A percentile compares a stretch with the other conserved stretches of the same genome.
Conservation (phyloP, 73 alveolate genomes). For the Loxodes magnus region DNA sequence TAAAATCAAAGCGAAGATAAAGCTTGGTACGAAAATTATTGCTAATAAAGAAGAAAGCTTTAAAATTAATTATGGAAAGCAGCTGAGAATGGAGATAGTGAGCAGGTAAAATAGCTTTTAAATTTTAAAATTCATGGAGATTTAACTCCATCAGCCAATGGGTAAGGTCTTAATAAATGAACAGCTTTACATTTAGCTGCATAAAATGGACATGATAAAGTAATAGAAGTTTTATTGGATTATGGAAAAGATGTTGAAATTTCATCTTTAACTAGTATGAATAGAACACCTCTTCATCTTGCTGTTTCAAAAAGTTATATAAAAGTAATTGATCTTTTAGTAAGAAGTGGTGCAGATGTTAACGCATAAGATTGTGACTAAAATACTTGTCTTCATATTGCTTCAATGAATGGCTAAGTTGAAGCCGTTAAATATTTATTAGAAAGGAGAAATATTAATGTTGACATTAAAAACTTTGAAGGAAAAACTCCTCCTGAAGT, state of each 20-base stretch:
- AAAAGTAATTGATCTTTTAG: constrained; percentile 37
- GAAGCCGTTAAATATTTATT: constrained; percentile 14
- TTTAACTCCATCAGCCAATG: constrained; percentile 13
- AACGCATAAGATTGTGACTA: constrained; percentile 24
- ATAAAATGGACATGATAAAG: constrained; percentile 25
- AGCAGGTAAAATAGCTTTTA: constrained; percentile 4
- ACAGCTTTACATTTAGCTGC: constrained; percentile 65
- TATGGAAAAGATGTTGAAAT: constrained; percentile 6
- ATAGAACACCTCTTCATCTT: constrained; percentile 68
- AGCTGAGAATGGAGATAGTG: constrained; percentile 3
- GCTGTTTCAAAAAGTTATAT: constrained; percentile 63
- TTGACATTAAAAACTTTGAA: too few relatives aligned
- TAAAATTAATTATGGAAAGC: constrained; percentile 8
- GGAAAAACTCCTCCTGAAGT: too few relatives aligned
- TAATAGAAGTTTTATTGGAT: constrained; percentile 20
- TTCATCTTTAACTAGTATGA: background rate
- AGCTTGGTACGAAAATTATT: constrained; percentile 6
- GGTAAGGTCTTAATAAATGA: constrained; percentile 48
- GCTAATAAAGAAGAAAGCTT: background rate
- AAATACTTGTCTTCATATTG: constrained; percentile 36
- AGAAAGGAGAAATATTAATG: too few relatives aligned
- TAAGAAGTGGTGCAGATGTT: constrained; percentile 21
- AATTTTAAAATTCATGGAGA: constrained; percentile 2
- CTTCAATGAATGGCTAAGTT: constrained; percentile 4
- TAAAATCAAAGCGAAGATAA: constrained; percentile 2